Evolutionary conservation across 202 grass and related monocot genomes (phyloP).

Genomic region (Hordeum pubiflorum): DNA sequence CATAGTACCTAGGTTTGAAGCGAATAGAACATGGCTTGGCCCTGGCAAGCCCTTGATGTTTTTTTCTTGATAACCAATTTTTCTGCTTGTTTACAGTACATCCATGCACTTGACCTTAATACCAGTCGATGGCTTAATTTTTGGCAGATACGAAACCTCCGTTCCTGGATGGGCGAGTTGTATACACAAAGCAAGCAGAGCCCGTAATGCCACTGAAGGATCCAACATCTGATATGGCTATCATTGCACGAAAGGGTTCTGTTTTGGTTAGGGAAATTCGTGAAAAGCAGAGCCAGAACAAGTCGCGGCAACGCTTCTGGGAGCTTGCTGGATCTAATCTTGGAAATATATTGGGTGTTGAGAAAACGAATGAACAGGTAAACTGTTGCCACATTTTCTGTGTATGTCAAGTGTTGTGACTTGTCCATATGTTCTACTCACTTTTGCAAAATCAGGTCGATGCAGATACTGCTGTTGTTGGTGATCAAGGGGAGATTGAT

Average conservation of each 20-base stretch:
- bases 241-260: constrained; percentile 93
- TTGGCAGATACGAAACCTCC: constrained; percentile 89
- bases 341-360: constrained; percentile 95
- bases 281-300: constrained; percentile 98
- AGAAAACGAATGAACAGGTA: constrained; percentile 92
- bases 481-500: constrained; percentile 94
- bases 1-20: neutral
- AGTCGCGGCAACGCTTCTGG: constrained; percentile 93
- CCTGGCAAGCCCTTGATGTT: neutral
- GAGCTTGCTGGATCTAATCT: constrained; percentile 98
- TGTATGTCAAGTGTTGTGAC: neutral
- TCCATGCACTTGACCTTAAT: constrained; percentile 21
- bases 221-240: constrained; percentile 97
- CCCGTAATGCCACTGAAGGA: constrained; percentile 97
- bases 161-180: constrained; percentile 90
- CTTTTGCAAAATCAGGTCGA: constrained; percentile 59
- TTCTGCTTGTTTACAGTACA: neutral
- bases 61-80: neutral
- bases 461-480: constrained; percentile 90
- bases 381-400: neutral
- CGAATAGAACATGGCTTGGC: neutral
- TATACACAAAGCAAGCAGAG: constrained; percentile 91
- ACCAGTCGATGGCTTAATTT: neutral
- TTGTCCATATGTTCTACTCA: neutral
- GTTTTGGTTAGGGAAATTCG: constrained; percentile 85